phyloP scores from a whole-genome alignment of 2,329 filamentous ascomycete species.

The Pleomassaria siparia region DNA sequence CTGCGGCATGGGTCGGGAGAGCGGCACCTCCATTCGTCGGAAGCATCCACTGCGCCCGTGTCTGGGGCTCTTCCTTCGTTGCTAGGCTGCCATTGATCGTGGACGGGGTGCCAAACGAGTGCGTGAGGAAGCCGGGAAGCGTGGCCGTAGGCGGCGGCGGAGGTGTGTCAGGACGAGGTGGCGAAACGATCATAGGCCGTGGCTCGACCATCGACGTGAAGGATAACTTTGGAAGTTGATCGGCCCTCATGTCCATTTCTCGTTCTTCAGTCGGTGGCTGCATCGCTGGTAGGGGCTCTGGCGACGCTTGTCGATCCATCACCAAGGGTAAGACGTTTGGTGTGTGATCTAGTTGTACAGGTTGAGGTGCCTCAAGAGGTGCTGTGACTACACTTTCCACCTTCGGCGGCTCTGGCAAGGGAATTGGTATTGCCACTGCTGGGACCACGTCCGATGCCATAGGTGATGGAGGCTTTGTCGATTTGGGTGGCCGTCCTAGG shows the following conservation, averaged over 20 bases:
- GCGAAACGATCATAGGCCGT: constrained; percentile 23
- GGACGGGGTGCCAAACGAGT: constrained; percentile 17
- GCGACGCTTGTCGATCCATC: constrained; percentile 19
- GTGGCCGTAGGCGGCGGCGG: constrained; percentile 38
- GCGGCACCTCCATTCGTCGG: constrained; percentile 33
- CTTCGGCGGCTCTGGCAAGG: constrained; percentile 32
- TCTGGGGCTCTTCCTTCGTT: constrained; percentile 15
- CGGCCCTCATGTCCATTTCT: constrained; percentile 35
- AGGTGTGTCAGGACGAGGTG: constrained; percentile 40
- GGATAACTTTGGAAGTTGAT: constrained; percentile 37
- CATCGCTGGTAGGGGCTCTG: constrained; percentile 22
- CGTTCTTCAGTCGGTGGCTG: constrained; percentile 32
- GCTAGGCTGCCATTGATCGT: neutral
- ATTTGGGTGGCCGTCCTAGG: constrained; percentile 25
- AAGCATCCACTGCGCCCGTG: constrained; percentile 35
- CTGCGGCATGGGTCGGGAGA: neutral
- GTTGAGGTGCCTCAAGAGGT: constrained; percentile 32
- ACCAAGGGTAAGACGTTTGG: constrained; percentile 4
- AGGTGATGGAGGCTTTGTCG: constrained; percentile 30
- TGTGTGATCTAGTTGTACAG: constrained; percentile 18
- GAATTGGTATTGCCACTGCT: constrained; percentile 32
- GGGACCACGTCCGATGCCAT: constrained; percentile 36
- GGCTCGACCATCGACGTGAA: constrained; percentile 29
- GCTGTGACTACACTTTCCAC: constrained; percentile 21
- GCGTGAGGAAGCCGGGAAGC: constrained; percentile 34